A percentile compares a stretch with the other conserved stretches of the same genome.
These are phyloP conservation scores for Cyclotella sp. DNA, from an alignment of 108 stramenopile genomes.

Conservation along the genomic window DNA sequence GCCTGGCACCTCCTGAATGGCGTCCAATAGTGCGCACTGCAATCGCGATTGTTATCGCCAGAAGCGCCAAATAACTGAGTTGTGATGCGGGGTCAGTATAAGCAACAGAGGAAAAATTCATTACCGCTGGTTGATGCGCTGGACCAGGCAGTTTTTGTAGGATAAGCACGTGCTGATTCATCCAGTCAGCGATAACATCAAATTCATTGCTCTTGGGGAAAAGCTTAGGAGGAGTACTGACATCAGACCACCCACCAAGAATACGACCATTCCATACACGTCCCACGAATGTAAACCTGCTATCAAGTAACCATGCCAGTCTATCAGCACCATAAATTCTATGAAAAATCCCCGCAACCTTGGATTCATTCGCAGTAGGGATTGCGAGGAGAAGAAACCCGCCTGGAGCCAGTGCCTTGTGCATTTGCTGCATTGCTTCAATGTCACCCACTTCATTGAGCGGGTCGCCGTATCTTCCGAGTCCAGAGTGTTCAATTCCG, in stretches of 20 bases:
- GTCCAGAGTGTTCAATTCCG: conserved; percentile 6
- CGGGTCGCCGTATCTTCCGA: background rate
- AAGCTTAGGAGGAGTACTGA: background rate
- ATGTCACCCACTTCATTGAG: background rate
- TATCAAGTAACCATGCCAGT: background rate
- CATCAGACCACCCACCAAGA: background rate
- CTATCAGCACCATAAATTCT: background rate
- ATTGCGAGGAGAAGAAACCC: conserved; percentile 2
- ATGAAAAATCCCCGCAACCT: background rate
- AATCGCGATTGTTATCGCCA: no score
- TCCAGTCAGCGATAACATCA: background rate
- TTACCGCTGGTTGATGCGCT: no score
- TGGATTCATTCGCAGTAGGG: background rate
- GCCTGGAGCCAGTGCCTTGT: conserved; percentile 2
- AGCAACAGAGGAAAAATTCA: no score
- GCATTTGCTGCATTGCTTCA: background rate
- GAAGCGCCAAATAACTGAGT: no score
- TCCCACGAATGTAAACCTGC: background rate
- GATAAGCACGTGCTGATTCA: background rate
- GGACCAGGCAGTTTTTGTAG: background rate
- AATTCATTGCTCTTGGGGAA: background rate
- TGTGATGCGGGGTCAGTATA: no score
- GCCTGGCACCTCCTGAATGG: no score
- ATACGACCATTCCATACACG: background rate
- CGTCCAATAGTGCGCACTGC: no score